Evolutionary conservation across 2,329 filamentous ascomycete genomes (phyloP).

Genomic region (Aspergillus candidus): DNA sequence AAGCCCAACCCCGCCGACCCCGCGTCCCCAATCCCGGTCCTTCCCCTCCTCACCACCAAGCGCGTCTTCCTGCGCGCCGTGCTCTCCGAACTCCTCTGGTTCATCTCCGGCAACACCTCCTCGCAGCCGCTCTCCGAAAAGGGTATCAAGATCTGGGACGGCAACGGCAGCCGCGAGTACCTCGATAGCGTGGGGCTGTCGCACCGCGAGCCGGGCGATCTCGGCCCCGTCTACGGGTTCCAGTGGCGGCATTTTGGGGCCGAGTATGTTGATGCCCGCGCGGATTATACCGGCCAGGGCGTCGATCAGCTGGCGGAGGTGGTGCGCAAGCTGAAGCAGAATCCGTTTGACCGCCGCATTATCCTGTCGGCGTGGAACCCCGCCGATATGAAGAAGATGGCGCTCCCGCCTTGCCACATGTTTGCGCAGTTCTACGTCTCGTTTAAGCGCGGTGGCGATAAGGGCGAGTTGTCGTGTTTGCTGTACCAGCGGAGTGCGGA

Average conservation of each 20-base stretch:
- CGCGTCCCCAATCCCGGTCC: conserved; percentile 51
- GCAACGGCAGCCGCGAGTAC: conserved; percentile 85
- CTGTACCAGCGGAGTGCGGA: conserved; percentile 93
- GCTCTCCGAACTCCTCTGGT: conserved; percentile 91
- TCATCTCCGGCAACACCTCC: conserved; percentile 77
- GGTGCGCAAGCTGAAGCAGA: conserved; percentile 75
- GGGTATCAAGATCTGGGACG: conserved; percentile 97
- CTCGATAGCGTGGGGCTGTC: conserved; percentile 78
- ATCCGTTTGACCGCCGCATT: conserved; percentile 83
- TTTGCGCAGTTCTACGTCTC: conserved; percentile 95
- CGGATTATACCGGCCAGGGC: conserved; percentile 81
- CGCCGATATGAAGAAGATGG: conserved; percentile 77
- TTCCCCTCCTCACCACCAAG: conserved; percentile 95
- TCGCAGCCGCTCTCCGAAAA: conserved; percentile 68
- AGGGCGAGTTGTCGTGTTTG: conserved; percentile 75
- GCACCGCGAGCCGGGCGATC: conserved; percentile 77
- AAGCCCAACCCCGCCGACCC: conserved; percentile 42
- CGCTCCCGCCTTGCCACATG: conserved; percentile 91
- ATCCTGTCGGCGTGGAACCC: conserved; percentile 95
- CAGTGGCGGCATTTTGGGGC: conserved; percentile 99
- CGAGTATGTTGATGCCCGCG: conserved; percentile 69
- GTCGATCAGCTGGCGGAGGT: conserved; percentile 90
- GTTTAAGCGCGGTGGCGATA: conserved; percentile 46
- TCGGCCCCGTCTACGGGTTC: conserved; percentile 95
- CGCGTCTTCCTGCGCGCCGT: conserved; percentile 90